These are phyloP conservation scores for Plasmodium blacklocki DNA, from an alignment of 169 alveolate genomes.

Conservation along the genomic window DNA sequence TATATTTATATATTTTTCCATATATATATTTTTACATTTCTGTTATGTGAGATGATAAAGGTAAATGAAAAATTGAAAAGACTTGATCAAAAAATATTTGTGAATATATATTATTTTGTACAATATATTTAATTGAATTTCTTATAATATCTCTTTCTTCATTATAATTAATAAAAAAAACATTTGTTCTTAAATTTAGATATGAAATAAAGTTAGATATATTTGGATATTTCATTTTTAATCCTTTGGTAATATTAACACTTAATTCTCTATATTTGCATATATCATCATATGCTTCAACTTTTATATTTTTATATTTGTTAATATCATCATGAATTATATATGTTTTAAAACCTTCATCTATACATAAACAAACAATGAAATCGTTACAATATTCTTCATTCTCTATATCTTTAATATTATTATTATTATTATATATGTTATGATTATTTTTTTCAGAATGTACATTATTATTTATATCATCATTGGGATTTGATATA, in stretches of 20 bases:
- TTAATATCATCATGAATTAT: slow-evolving; percentile 6
- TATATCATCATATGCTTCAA: slow-evolving; percentile 59
- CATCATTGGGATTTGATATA: no score
- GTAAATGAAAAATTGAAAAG: slow-evolving; percentile 54
- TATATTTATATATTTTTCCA: neutral
- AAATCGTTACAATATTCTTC: slow-evolving; percentile 24
- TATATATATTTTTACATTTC: neutral
- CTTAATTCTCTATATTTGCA: slow-evolving; percentile 44
- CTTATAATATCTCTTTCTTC: slow-evolving; percentile 67
- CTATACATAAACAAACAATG: slow-evolving; percentile 33
- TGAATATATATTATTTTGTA: slow-evolving; percentile 38
- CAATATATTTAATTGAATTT: slow-evolving; percentile 20
- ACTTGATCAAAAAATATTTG: slow-evolving; percentile 54
- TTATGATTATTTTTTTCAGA: neutral
- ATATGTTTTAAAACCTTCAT: slow-evolving; percentile 27
- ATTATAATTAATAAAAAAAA: slow-evolving; percentile 52
- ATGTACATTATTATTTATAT: neutral
- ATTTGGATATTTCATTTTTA: slow-evolving; percentile 72
- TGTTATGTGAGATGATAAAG: slow-evolving; percentile 2
- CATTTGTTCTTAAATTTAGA: slow-evolving; percentile 35
- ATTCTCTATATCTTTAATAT: neutral
- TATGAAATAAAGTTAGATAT: slow-evolving; percentile 43
- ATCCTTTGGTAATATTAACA: slow-evolving; percentile 58
- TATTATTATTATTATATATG: neutral
- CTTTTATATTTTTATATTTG: slow-evolving; percentile 8